Conservation (phyloP, 768 basidiomycete genomes). For the Macrolepiota dolichaula region DNA sequence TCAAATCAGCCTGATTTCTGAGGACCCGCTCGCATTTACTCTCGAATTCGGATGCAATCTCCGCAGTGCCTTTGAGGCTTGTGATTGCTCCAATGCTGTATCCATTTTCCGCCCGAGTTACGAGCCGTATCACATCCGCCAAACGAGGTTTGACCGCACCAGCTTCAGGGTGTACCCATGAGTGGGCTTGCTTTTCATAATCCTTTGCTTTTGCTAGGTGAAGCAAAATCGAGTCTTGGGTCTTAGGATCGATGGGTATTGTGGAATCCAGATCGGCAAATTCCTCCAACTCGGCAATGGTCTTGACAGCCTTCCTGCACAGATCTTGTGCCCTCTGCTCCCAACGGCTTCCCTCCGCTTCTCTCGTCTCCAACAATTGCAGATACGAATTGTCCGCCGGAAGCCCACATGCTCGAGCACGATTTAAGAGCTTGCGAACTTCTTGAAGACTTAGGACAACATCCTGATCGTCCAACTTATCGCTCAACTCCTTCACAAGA, state of each 20-base stretch:
- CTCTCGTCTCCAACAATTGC: constrained; percentile 57
- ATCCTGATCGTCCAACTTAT: constrained; percentile 64
- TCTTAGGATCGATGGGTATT: constrained; percentile 66
- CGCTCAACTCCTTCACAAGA: constrained; percentile 72
- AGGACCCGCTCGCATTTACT: constrained; percentile 71
- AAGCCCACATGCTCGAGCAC: constrained; percentile 68
- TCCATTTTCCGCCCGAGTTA: constrained; percentile 71
- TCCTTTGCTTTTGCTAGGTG: constrained; percentile 71
- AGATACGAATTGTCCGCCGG: constrained; percentile 63
- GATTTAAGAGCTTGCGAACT: constrained; percentile 66
- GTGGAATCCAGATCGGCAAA: constrained; percentile 62
- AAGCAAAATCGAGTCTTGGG: constrained; percentile 63
- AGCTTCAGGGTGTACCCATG: constrained; percentile 61
- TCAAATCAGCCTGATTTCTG: constrained; percentile 54
- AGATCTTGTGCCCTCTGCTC: constrained; percentile 64
- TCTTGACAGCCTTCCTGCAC: constrained; percentile 67
- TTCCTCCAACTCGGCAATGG: constrained; percentile 72
- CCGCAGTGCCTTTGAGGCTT: constrained; percentile 65
- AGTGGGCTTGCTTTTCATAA: constrained; percentile 73
- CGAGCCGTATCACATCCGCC: constrained; percentile 66
- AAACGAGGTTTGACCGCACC: constrained; percentile 58
- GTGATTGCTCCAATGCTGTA: constrained; percentile 65
- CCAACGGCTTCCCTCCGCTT: constrained; percentile 74
- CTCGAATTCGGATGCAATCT: constrained; percentile 79
- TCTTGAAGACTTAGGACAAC: constrained; percentile 65